Conservation (phyloP, 768 basidiomycete genomes). For the Macrolepiota dolichaula region DNA sequence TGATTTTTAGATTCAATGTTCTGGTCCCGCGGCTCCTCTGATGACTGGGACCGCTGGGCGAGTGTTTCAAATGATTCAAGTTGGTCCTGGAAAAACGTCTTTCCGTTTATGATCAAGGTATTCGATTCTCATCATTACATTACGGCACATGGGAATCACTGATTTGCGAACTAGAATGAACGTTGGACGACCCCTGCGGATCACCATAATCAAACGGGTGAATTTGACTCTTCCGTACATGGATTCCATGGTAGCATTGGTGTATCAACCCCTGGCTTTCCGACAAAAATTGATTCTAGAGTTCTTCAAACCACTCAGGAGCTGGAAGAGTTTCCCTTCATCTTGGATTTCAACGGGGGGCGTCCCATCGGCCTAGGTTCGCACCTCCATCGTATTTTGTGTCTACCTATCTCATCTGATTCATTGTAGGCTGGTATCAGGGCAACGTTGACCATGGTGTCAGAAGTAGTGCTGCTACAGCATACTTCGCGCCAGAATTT, state of each 20-base stretch:
- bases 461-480: constrained; percentile 14
- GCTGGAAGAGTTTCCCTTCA: constrained; percentile 12
- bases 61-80: constrained; percentile 37
- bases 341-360: constrained; percentile 5
- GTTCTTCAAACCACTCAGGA: constrained; percentile 18
- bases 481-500: constrained; percentile 18
- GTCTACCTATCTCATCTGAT: background rate
- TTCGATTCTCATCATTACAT: background rate
- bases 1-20: constrained; percentile 19
- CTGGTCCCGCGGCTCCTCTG: constrained; percentile 29
- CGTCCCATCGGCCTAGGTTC: constrained; percentile 13
- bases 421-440: constrained; percentile 19
- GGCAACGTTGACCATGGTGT: constrained; percentile 16
- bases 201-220: constrained; percentile 15
- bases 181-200: constrained; percentile 16
- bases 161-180: constrained; percentile 11
- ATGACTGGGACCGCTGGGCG: constrained; percentile 55
- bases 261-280: constrained; percentile 15
- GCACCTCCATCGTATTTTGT: background rate
- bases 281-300: constrained; percentile 17
- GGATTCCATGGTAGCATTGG: constrained; percentile 17
- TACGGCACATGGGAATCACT: background rate
- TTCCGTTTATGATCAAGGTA: constrained; percentile 27
- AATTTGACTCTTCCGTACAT: constrained; percentile 18
- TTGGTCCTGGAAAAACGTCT: constrained; percentile 38